Evolutionary conservation across 2,329 filamentous ascomycete species (phyloP).

Genomic region (Arthrobotrys iridis): DNA sequence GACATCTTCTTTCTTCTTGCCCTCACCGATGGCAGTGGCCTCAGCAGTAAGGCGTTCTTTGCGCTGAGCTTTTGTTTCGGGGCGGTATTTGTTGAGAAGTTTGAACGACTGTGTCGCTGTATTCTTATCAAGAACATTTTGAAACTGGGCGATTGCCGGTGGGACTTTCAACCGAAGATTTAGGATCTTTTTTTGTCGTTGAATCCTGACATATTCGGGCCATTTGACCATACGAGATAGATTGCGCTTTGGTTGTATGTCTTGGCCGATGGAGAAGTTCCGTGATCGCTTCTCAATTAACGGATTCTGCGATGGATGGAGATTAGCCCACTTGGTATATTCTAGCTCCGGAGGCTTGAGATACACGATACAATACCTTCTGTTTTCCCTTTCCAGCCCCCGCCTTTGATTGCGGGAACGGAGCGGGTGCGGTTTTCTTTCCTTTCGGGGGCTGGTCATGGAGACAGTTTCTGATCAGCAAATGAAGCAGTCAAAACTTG

Average conservation of each 20-base stretch:
- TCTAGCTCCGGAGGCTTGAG: slow-evolving; percentile 42
- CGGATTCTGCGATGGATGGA: slow-evolving; percentile 77
- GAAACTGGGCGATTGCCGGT: slow-evolving; percentile 96
- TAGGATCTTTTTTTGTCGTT: slow-evolving; percentile 81
- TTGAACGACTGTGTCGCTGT: slow-evolving; percentile 97
- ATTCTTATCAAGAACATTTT: slow-evolving; percentile 95
- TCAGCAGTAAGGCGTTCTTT: slow-evolving; percentile 99
- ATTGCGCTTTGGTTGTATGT: slow-evolving; percentile 96
- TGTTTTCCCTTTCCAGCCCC: slow-evolving; percentile 83
- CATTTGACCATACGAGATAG: slow-evolving; percentile 98
- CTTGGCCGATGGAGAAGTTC: slow-evolving; percentile 99
- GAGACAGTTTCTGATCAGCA: slow-evolving; percentile 59
- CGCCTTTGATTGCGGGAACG: slow-evolving; percentile 94
- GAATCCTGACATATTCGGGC: slow-evolving; percentile 98
- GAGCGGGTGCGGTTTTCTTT: slow-evolving; percentile 98
- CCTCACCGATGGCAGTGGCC: slow-evolving; percentile 95
- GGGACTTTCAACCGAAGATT: slow-evolving; percentile 98
- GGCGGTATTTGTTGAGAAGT: slow-evolving; percentile 99
- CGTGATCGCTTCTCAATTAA: slow-evolving; percentile 97
- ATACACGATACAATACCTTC: slow-evolving; percentile 77
- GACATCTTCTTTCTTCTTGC: slow-evolving; percentile 99
- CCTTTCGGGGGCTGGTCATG: slow-evolving; percentile 88
- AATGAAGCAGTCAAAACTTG: slow-evolving; percentile 79
- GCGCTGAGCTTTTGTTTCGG: slow-evolving; percentile 99
- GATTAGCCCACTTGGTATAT: slow-evolving; percentile 32